These are phyloP conservation scores for Suhomyces coccinellae DNA, from an alignment of 1,139 yeast genomes.

Conservation along the genomic window DNA sequence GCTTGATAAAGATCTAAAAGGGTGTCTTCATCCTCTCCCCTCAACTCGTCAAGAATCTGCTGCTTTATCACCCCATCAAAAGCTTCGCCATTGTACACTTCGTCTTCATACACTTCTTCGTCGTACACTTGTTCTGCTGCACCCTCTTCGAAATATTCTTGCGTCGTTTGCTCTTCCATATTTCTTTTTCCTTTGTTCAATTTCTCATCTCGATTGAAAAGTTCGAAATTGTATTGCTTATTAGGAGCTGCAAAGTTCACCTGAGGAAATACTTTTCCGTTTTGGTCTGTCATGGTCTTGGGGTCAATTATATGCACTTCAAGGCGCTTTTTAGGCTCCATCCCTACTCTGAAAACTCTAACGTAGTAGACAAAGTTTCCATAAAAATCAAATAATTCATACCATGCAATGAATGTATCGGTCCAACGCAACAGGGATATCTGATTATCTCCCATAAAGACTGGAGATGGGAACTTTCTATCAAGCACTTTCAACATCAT, in stretches of 20 bases:
- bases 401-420: conserved; percentile 39
- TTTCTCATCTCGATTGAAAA: conserved; percentile 13
- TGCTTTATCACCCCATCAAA: not conserved
- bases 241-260: conserved; percentile 24
- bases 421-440: conserved; percentile 29
- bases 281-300: conserved; percentile 30
- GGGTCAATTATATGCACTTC: conserved; percentile 34
- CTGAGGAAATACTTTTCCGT: conserved; percentile 27
- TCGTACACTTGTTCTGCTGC: not conserved
- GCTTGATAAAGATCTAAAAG: conserved; percentile 4
- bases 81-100: not conserved
- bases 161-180: too few species aligned
- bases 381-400: conserved; percentile 35
- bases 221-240: conserved; percentile 31
- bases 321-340: conserved; percentile 15
- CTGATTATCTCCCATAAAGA: conserved; percentile 12
- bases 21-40: conserved; percentile 2
- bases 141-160: not conserved
- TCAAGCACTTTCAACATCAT: conserved; percentile 28
- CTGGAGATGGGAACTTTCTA: conserved; percentile 31
- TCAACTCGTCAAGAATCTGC: conserved; percentile 4
- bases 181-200: too few species aligned
- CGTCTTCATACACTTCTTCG: not conserved
- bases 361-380: conserved; percentile 32
- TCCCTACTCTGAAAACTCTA: conserved; percentile 28